Conservation (phyloP, 352 stramenopile genomes). For the Globisporangium heterothallicum region DNA sequence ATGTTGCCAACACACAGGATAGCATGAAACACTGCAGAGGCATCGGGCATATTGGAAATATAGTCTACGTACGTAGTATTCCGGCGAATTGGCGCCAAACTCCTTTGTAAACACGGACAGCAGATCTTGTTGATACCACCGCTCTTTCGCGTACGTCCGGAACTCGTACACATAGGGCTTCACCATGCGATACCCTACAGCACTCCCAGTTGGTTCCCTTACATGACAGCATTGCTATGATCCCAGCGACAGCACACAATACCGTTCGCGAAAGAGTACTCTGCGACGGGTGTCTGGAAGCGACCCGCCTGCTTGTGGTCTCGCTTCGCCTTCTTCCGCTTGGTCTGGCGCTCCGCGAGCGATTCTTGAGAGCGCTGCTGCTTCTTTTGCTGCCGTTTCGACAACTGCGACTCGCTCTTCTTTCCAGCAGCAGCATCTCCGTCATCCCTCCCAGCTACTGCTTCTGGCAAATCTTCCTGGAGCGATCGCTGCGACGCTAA, state of each 20-base stretch:
- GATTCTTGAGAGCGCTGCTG: constrained; percentile 21
- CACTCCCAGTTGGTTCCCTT: too few species aligned
- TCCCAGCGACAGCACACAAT: neutral
- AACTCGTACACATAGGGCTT: constrained; percentile 96
- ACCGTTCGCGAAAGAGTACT: constrained; percentile 65
- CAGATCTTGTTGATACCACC: constrained; percentile 90
- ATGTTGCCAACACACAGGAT: too few species aligned
- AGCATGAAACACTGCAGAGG: neutral
- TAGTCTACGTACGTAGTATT: constrained; percentile 70
- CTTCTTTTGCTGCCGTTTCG: constrained; percentile 49
- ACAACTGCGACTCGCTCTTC: constrained; percentile 9
- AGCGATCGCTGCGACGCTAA: too few species aligned
- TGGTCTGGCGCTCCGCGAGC: constrained; percentile 12
- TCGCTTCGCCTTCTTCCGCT: constrained; percentile 7
- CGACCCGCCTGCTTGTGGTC: constrained; percentile 33
- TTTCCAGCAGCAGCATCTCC: constrained; percentile 6
- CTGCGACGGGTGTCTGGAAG: constrained; percentile 32
- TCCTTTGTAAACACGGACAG: constrained; percentile 89
- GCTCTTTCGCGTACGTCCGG: constrained; percentile 91
- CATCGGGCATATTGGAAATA: neutral
- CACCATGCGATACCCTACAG: constrained; percentile 83
- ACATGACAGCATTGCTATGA: too few species aligned
- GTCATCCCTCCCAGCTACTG: neutral
- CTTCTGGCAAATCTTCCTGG: neutral
- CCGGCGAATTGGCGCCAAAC: constrained; percentile 77